Evolutionary conservation across 208 protist species (phyloP).

Genomic region (Trichomonas vaginalis): DNA sequence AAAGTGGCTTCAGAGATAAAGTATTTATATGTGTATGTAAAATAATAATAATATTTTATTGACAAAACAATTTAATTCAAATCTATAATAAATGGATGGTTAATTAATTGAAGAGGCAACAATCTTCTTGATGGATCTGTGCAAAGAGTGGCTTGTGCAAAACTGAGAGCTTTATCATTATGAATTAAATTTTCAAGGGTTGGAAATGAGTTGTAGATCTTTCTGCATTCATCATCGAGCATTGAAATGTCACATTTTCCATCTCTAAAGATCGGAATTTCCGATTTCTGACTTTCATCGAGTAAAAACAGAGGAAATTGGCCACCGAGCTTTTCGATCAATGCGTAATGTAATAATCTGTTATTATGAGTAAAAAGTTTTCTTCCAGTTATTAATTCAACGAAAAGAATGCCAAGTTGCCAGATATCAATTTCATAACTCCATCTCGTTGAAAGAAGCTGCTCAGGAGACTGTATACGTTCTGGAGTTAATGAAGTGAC

Average conservation of each 20-base stretch:
- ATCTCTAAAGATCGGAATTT: neutral
- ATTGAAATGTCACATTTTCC: neutral
- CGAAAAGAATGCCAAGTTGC: neutral
- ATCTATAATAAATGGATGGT: neutral
- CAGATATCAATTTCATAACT: neutral
- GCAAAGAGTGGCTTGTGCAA: neutral
- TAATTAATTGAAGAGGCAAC: neutral
- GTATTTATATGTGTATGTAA: too few species aligned
- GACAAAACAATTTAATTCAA: too few species aligned
- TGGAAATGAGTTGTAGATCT: neutral
- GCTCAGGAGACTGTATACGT: neutral
- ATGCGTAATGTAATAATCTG: neutral
- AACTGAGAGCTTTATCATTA: neutral
- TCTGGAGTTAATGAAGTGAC: neutral
- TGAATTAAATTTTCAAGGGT: neutral
- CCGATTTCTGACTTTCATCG: neutral
- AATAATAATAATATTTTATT: too few species aligned
- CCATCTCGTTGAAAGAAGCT: neutral
- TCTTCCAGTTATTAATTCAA: neutral
- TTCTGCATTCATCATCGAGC: neutral
- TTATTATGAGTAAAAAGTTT: neutral
- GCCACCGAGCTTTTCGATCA: neutral
- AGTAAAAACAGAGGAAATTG: neutral
- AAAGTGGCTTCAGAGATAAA: too few species aligned
- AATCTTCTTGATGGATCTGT: neutral